Evolutionary conservation across 2,329 filamentous ascomycete genomes (phyloP), one percentile per base, ranked within the genome.

Genomic region (Alternaria arbusti): DNA sequence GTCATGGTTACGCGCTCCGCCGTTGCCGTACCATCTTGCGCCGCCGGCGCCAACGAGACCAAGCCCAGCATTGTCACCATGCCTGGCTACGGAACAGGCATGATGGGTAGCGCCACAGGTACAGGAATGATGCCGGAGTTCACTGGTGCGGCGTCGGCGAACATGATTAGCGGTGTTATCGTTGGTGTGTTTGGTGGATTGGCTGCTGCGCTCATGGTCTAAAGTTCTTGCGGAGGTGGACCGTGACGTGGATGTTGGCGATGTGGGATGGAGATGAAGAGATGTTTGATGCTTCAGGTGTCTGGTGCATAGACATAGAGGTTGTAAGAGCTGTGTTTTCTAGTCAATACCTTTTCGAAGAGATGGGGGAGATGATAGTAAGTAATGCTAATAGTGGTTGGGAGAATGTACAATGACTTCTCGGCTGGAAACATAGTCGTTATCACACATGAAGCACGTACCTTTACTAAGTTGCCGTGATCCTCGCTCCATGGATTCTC

Each of bases 1-100:
- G 67, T 68, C 3, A 62, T 66, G 7, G 70, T 72, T 9, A 72
- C 67, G 4, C 63, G 69, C 36, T 70, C 70, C 11, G 52, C 57
- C 13, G 67, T 66, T 3, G 47, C 56, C 0, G 65, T 67, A 2
- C 70, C 69, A 1, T 57, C 59, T 15, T 74, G 71, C 43, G 67
- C 52, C 10, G 69, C 64, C 0, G 69, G 66, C 5, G 63, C 61
- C 2, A 71, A 74, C 54, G 59, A 44, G 5, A 74, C 71, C 0
- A 72, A 71, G 61, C 66, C 70, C 1, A 49, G 52, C 4, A 65
- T 73, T 8, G 36, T 73, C 49, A 66, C 51, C 25, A 65, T 70
- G 59, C 54, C 66, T 6, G 65, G 66, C 7, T 57, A 59, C 23
- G 65, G 60, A 40, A 40, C 36, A 15, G 28, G 47, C 13, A 59